Evolutionary conservation across 2,329 filamentous ascomycete species (phyloP), one percentile per base, ranked within the genome.

Genomic region (Penicillium palitans): DNA sequence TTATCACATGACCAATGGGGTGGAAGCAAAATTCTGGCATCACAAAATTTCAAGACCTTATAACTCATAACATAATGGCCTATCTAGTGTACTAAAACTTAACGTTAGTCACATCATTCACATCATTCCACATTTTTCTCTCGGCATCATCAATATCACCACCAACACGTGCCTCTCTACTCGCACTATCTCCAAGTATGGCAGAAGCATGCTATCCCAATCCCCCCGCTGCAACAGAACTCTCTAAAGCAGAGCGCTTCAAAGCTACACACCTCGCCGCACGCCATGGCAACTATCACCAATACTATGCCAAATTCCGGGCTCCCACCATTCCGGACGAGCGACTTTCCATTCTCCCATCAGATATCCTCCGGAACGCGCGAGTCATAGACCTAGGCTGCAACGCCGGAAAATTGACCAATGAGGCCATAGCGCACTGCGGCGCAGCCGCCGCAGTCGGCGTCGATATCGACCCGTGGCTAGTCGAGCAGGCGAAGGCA

Each of bases 201-300:
- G 51, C 59, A 57, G 62, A 66, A 59, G 13, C 58, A 61, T 61
- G 48, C 49, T 31, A 58, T 55, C 12, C 58, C 50, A 37, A 55
- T 17, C 9, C 39, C 29, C 31, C 35, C 2, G 47, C 61, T 44
- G 15, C 65, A 56, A 61, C 60, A 52, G 65, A 66, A 58, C 58
- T 60, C 52, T 65, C 65, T n/a, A 66, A 50, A 46, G 65, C 65
- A 57, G 65, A 66, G 61, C 65, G 65, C 61, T 67, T 67, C 58
- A 66, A 67, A 67, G 65, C 65, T 33, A 67, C 65, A 4, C 65
- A 67, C 31, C 64, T 67, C 41, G 65, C 64, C 31, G 65, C 65
- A 13, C 65, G 64, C 55, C 62, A 67, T 66, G 65, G 65, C 44
- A 67, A 67, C 40, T 67, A 67, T 55, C 65, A 67, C 58, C 65